phyloP scores from a whole-genome alignment of 805 yeast species.

The Candida pini region DNA sequence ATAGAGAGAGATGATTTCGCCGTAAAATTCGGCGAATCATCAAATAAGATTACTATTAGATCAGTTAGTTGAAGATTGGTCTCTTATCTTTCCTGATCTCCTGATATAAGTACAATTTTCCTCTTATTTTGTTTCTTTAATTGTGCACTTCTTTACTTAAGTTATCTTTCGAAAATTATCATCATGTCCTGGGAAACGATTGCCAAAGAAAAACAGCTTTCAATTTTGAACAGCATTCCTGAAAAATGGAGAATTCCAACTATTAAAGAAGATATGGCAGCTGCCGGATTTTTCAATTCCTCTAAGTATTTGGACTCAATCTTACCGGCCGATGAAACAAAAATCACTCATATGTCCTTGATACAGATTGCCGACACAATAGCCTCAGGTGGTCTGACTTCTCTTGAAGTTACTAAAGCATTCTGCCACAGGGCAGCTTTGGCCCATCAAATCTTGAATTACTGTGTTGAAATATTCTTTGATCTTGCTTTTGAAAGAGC shows the following conservation, averaged over 20 bases:
- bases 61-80: too few relatives aligned
- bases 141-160: too few relatives aligned
- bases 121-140: too few relatives aligned
- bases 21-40: too few relatives aligned
- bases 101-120: too few relatives aligned
- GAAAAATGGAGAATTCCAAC: conserved; percentile 39
- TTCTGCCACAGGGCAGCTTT: conserved; percentile 54
- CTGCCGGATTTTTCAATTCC: conserved; percentile 36
- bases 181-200: too few relatives aligned
- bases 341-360: conserved; percentile 38
- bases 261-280: conserved; percentile 26
- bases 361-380: conserved; percentile 28
- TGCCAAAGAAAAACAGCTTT: too few relatives aligned
- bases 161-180: too few relatives aligned
- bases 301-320: conserved; percentile 29
- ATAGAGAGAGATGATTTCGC: too few relatives aligned
- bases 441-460: conserved; percentile 48
- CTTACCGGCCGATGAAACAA: conserved; percentile 31
- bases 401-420: conserved; percentile 45
- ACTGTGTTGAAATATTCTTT: conserved; percentile 41
- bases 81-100: too few relatives aligned
- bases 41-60: too few relatives aligned
- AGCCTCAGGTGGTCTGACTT: conserved; percentile 33
- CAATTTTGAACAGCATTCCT: conserved; percentile 24
- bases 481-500: conserved; percentile 58